phyloP scores from a whole-genome alignment of 2,329 filamentous ascomycete species.

The Alternaria sp. region DNA sequence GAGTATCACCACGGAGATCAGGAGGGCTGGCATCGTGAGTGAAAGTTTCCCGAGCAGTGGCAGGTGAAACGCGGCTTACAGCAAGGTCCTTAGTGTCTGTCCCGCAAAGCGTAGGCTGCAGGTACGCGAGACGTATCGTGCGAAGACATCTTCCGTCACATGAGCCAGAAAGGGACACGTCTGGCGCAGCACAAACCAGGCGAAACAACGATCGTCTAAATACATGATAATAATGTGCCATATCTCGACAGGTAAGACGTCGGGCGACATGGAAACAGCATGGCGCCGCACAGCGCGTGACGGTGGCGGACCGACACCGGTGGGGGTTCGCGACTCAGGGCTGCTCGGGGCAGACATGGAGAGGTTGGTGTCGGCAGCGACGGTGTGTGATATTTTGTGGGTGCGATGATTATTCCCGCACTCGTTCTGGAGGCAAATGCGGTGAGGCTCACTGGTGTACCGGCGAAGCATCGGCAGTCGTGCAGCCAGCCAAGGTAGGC shows the following conservation, averaged over 20 bases:
- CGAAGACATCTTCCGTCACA: constrained; percentile 29
- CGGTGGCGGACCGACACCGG: constrained; percentile 21
- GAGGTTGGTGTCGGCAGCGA: constrained; percentile 17
- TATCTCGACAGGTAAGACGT: constrained; percentile 26
- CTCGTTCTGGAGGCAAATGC: constrained; percentile 10
- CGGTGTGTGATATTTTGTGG: constrained; percentile 10
- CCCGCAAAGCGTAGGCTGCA: constrained; percentile 29
- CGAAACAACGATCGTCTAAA: constrained; percentile 30
- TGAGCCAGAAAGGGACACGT: constrained; percentile 19
- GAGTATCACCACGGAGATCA: constrained; percentile 11
- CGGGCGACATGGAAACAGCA: constrained; percentile 14
- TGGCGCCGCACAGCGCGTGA: constrained; percentile 6
- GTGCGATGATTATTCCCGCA: constrained; percentile 23
- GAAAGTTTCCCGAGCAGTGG: constrained; percentile 10
- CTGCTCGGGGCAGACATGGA: constrained; percentile 9
- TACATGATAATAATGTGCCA: constrained; percentile 24
- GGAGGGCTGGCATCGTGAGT: constrained; percentile 13
- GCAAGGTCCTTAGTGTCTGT: constrained; percentile 19
- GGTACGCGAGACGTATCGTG: constrained; percentile 22
- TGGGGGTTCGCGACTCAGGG: constrained; percentile 17
- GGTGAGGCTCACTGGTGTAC: constrained; percentile 20
- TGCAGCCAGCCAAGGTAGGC: not conserved
- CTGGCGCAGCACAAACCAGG: constrained; percentile 31
- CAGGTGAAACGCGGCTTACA: constrained; percentile 23
- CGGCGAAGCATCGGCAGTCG: constrained; percentile 32